Evolutionary conservation across 2,329 filamentous ascomycete species (phyloP), one percentile per base, ranked within the genome.

Genomic region (Ceratocystis huliohia): DNA sequence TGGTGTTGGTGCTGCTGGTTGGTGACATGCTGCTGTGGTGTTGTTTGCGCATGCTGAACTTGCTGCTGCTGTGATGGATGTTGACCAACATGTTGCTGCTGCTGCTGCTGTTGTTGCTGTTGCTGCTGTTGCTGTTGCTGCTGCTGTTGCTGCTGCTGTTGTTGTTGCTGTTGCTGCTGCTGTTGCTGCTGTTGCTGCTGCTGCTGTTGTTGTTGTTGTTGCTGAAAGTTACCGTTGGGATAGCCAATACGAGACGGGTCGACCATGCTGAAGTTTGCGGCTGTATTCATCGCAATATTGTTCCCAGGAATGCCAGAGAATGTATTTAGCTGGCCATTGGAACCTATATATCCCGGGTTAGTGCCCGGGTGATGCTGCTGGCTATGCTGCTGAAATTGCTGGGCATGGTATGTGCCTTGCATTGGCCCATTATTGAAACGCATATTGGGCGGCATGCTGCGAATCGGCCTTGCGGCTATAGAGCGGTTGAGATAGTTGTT

Each of bases 301-400:
- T 79, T 81, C 67, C 77, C 79, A 71, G 82, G 83, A 13, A 82
- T 79, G 25, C 56, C 41, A 22, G 82, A 80, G 73, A 91, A 91
- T 2, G 86, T 84, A 71, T 85, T 87, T 70, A 88, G 82, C 72
- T 82, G 81, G 63, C 84, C 81, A 74, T 87, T 88, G 68, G 85
- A 82, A 71, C 83, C 85, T 69, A 85, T 84, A 74, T 94, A 95
- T 66, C 81, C 82, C 63, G 88, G 85, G 74, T 89, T 88, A 68
- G 82, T 80, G 70, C 83, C 82, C n/a, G 77, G 78, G 66, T 78
- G 78, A 69, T 80, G 81, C 46, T 75, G 76, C 64, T 76, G 77
- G 70, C 83, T 82, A 57, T 78, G 77, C 70, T 83, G 80, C 70
- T 83, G 80, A 61, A 72, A 74, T 69, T 81, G 79, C 61, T 69